Percentiles rank a stretch among this genome's conserved stretches.
These are phyloP conservation scores for Gossypium anomalum DNA, from an alignment of 345 rosid genomes.

Conservation along the genomic window DNA sequence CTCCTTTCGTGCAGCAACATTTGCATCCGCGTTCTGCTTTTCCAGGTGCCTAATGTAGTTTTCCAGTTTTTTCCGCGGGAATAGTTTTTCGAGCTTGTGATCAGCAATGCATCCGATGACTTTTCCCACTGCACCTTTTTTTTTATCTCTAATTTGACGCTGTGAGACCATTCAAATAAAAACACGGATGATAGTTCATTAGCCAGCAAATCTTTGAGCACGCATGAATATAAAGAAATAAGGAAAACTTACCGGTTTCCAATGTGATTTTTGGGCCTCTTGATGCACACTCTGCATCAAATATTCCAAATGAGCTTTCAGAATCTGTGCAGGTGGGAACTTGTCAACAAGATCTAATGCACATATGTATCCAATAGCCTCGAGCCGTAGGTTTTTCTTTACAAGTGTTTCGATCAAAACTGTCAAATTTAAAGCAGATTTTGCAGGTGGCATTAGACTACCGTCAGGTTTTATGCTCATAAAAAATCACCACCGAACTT, in stretches of 20 bases:
- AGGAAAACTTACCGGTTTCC: background rate
- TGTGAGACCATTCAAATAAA: constrained; percentile 10
- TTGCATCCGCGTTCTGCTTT: constrained; percentile 4
- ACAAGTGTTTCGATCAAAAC: constrained; percentile 5
- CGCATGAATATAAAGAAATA: background rate
- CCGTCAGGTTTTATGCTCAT: background rate
- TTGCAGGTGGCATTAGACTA: constrained; percentile 2
- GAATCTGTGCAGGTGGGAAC: constrained; percentile 26
- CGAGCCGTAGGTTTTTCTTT: constrained; percentile 9
- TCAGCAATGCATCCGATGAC: constrained; percentile 27
- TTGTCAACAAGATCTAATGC: constrained; percentile 30
- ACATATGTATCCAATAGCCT: constrained; percentile 31
- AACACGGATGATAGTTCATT: background rate
- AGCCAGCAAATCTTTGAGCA: background rate
- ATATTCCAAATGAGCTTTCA: constrained; percentile 22
- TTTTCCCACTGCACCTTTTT: constrained; percentile 16
- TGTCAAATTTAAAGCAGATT: constrained; percentile 11
- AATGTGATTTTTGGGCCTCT: constrained; percentile 15
- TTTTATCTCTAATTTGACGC: constrained; percentile 18
- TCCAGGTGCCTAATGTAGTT: constrained; percentile 16
- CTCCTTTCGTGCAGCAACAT: background rate
- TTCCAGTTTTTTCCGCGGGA: background rate
- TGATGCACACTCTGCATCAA: background rate
- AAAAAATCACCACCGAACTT: background rate
- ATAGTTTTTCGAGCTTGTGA: constrained; percentile 19